These are phyloP conservation scores for Basidioascus undulatus DNA, from an alignment of 768 basidiomycete genomes.

Conservation along the genomic window DNA sequence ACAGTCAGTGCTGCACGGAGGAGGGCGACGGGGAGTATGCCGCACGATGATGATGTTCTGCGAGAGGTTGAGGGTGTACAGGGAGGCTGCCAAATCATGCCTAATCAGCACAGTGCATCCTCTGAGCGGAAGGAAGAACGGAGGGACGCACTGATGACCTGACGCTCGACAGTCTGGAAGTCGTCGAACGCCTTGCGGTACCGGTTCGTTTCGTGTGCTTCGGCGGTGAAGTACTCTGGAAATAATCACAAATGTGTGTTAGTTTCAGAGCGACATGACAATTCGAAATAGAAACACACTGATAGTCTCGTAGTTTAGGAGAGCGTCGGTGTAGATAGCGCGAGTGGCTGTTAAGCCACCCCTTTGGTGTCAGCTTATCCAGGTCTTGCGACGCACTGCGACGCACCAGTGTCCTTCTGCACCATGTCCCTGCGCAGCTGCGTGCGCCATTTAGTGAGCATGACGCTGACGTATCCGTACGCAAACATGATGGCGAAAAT, in stretches of 20 bases:
- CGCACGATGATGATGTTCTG: constrained; percentile 61
- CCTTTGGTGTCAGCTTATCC: constrained; percentile 18
- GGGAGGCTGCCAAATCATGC: constrained; percentile 26
- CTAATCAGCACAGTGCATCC: constrained; percentile 1
- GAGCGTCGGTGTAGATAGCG: constrained; percentile 57
- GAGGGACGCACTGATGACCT: constrained; percentile 36
- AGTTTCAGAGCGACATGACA: not conserved
- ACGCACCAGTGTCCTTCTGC: constrained; percentile 31
- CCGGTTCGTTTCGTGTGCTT: constrained; percentile 47
- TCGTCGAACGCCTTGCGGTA: constrained; percentile 44
- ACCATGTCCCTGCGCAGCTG: constrained; percentile 54
- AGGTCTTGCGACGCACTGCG: not conserved
- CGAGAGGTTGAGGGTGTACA: constrained; percentile 48
- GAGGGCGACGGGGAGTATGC: not conserved
- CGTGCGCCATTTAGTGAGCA: constrained; percentile 49
- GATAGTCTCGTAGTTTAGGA: constrained; percentile 40
- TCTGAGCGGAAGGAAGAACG: not conserved
- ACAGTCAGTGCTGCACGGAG: not conserved
- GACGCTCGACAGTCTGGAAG: constrained; percentile 50
- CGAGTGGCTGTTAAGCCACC: too few species aligned
- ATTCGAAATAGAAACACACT: too few species aligned
- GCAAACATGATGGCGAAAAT: constrained; percentile 48
- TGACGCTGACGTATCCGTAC: constrained; percentile 32
- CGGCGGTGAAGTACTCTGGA: constrained; percentile 56
- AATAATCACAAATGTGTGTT: not conserved